Percentiles rank a stretch among this genome's conserved stretches.
phyloP scores from a whole-genome alignment of 1,139 yeast genomes.

The Nakaseomyces glabratus region DNA sequence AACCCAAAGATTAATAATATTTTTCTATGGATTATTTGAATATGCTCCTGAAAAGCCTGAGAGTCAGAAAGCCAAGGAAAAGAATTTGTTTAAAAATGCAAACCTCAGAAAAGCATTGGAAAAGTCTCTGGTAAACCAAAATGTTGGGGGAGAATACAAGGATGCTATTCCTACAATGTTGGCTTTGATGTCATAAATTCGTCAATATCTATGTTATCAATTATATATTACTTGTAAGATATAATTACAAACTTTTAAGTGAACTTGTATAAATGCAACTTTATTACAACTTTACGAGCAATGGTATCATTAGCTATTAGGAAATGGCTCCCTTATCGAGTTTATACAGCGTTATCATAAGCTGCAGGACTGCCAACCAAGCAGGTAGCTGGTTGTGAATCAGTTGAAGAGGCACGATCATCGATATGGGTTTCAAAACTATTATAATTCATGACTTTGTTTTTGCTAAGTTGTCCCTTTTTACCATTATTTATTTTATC shows the following conservation, averaged over 20 bases:
- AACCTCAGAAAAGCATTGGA: slow-evolving; percentile 11
- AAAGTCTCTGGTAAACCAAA: slow-evolving; percentile 6
- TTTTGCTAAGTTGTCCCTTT: background rate
- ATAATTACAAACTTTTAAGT: background rate
- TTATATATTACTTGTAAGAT: background rate
- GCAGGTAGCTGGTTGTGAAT: slow-evolving; percentile 4
- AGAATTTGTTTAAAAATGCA: slow-evolving; percentile 11
- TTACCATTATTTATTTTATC: slow-evolving; percentile 2
- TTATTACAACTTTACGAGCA: background rate
- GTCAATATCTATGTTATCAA: background rate
- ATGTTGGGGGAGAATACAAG: slow-evolving; percentile 10
- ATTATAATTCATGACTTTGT: background rate
- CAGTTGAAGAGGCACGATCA: slow-evolving; percentile 3
- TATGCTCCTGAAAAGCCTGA: slow-evolving; percentile 11
- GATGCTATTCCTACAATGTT: slow-evolving; percentile 10
- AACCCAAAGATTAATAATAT: slow-evolving; percentile 22
- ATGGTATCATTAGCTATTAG: background rate
- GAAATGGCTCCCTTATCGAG: background rate
- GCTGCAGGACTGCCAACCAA: slow-evolving; percentile 5
- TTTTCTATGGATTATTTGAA: slow-evolving; percentile 24
- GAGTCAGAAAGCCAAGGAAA: slow-evolving; percentile 5
- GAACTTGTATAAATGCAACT: background rate
- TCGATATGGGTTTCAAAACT: background rate
- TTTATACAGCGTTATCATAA: slow-evolving; percentile 2
- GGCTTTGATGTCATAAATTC: background rate